These are phyloP conservation scores for Dioscorea cayenensis DNA, from an alignment of 116 monocot genomes.

Conservation along the genomic window DNA sequence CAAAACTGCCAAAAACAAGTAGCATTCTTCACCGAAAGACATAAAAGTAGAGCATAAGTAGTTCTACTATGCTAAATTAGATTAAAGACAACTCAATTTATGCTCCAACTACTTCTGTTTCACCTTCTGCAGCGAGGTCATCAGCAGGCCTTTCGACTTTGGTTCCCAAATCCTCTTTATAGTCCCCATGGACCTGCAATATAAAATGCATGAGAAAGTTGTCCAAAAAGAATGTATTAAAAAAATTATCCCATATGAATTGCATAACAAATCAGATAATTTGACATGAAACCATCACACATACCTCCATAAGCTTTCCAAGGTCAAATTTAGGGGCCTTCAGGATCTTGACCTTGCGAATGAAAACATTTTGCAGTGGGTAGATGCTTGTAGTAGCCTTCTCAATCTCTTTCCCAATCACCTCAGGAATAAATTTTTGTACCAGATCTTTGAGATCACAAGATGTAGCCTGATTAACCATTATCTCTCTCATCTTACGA, in stretches of 20 bases:
- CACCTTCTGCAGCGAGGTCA: constrained; percentile 31
- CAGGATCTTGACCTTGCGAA: constrained; percentile 91
- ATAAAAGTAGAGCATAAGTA: too few species aligned
- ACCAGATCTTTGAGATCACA: constrained; percentile 87
- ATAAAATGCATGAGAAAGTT: not conserved
- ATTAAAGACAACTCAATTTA: not conserved
- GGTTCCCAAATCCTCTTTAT: constrained; percentile 60
- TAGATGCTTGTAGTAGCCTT: constrained; percentile 76
- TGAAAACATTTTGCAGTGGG: constrained; percentile 88
- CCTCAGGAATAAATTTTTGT: constrained; percentile 73
- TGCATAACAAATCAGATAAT: too few species aligned
- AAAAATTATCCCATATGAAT: too few species aligned
- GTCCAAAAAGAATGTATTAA: constrained; percentile 17
- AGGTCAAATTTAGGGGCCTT: constrained; percentile 95
- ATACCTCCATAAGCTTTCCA: constrained; percentile 94
- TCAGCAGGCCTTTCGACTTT: constrained; percentile 67
- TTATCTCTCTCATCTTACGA: constrained; percentile 81
- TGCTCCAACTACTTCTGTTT: constrained; percentile 48
- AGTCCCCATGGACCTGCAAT: constrained; percentile 66
- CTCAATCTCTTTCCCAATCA: constrained; percentile 83
- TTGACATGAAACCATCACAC: not conserved
- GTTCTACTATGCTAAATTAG: not conserved
- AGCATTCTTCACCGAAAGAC: too few species aligned
- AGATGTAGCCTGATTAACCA: constrained; percentile 70
- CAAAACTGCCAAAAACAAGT: too few species aligned